Conservation (phyloP, 441 rosid genomes). For the Codiaeum variegatum region DNA sequence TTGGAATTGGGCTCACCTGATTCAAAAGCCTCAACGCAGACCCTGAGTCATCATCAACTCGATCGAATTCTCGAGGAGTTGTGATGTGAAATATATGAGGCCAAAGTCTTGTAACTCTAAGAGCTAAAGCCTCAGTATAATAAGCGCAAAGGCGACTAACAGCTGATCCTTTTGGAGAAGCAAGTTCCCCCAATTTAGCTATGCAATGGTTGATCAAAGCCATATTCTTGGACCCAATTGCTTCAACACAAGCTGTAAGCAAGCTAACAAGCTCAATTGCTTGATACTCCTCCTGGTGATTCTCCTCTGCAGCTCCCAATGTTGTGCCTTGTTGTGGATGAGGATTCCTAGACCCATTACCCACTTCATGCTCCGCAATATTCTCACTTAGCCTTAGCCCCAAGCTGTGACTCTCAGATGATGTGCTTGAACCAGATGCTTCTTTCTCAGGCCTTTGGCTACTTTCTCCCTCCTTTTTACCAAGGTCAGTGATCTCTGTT, state of each 20-base stretch:
- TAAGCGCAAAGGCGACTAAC: conserved; percentile 71
- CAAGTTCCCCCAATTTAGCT: conserved; percentile 65
- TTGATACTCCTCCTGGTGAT: conserved; percentile 43
- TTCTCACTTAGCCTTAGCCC: conserved; percentile 43
- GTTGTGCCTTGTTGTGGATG: conserved; percentile 29
- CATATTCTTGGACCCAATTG: conserved; percentile 68
- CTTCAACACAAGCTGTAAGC: conserved; percentile 73
- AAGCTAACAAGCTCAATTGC: conserved; percentile 75
- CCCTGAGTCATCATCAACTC: conserved; percentile 64
- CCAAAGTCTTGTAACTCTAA: conserved; percentile 78
- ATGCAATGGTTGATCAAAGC: conserved; percentile 61
- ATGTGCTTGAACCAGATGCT: conserved; percentile 71
- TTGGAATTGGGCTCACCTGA: conserved; percentile 84
- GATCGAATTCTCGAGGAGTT: conserved; percentile 74
- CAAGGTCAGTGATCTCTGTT: conserved; percentile 61
- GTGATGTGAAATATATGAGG: conserved; percentile 81
- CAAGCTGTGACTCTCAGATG: conserved; percentile 70
- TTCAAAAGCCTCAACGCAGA: conserved; percentile 74
- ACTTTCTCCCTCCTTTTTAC: conserved; percentile 60
- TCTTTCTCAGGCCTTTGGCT: conserved; percentile 57
- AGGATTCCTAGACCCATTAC: conserved; percentile 56
- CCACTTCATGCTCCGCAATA: conserved; percentile 40
- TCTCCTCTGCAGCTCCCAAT: conserved; percentile 40
- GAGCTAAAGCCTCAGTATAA: conserved; percentile 81
- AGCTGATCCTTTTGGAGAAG: conserved; percentile 62